Percentiles rank a stretch among this genome's conserved stretches.
Evolutionary conservation across 345 rosid species (phyloP).

Genomic region (Psidium friedrichsthalianum): DNA sequence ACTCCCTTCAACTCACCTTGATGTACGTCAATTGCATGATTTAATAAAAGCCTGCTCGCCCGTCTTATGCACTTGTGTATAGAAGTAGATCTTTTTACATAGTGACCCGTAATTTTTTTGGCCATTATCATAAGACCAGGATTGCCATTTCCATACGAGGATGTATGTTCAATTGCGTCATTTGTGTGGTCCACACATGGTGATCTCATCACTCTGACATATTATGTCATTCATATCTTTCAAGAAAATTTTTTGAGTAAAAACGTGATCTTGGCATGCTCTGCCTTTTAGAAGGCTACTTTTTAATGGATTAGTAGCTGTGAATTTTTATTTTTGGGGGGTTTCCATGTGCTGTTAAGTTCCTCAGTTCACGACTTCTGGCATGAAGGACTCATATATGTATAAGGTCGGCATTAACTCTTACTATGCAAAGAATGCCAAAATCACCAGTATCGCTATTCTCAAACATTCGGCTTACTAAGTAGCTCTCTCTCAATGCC

Average conservation of each 20-base stretch:
- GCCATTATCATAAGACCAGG: not conserved
- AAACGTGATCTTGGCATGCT: not conserved
- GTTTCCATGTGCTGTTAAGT: not conserved
- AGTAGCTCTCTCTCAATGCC: not conserved
- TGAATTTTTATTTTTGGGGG: not conserved
- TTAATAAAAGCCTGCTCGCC: not conserved
- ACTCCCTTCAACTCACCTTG: constrained; percentile 19
- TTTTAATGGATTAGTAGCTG: not conserved
- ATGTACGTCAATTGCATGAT: not conserved
- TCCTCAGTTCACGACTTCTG: not conserved
- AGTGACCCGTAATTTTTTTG: not conserved
- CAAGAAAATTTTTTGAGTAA: not conserved
- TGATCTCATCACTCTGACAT: not conserved
- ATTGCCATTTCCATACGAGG: not conserved
- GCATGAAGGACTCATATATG: not conserved
- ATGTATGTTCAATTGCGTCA: not conserved
- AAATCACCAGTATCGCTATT: not conserved
- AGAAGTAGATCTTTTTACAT: not conserved
- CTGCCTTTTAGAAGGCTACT: not conserved
- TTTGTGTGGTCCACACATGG: not conserved
- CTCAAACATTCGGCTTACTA: not conserved
- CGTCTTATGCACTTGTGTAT: not conserved
- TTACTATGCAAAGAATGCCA: not conserved
- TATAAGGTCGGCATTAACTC: not conserved
- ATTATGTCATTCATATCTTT: not conserved